These are phyloP conservation scores for Candida takata DNA, from an alignment of 805 yeast genomes.

Conservation along the genomic window DNA sequence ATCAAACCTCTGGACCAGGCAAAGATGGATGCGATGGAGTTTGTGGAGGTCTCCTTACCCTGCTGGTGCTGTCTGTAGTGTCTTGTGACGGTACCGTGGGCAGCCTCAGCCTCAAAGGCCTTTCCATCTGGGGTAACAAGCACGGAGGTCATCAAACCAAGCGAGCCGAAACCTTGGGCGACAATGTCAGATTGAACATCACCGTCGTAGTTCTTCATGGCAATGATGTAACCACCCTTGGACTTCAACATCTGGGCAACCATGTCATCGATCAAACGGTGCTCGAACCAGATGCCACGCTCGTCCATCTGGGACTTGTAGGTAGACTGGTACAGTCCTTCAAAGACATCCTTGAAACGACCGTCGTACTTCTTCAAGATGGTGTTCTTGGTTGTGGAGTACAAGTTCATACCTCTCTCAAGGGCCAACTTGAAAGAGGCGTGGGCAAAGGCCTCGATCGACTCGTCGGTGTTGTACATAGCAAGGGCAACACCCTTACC, in stretches of 20 bases:
- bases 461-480: slow-evolving; percentile 94
- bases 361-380: slow-evolving; percentile 93
- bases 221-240: slow-evolving; percentile 89
- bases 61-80: slow-evolving; percentile 94
- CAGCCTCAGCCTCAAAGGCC: slow-evolving; percentile 94
- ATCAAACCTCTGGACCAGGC: slow-evolving; percentile 95
- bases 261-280: slow-evolving; percentile 95
- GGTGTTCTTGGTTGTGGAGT: slow-evolving; percentile 89
- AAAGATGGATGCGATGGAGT: slow-evolving; percentile 93
- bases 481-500: slow-evolving; percentile 74
- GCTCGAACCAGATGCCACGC: slow-evolving; percentile 91
- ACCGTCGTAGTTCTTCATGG: slow-evolving; percentile 97
- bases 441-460: slow-evolving; percentile 87
- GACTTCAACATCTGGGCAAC: slow-evolving; percentile 98
- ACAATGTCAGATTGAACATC: slow-evolving; percentile 96
- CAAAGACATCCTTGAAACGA: slow-evolving; percentile 89
- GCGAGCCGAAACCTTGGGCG: slow-evolving; percentile 96
- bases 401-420: slow-evolving; percentile 69
- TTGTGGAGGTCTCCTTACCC: slow-evolving; percentile 95
- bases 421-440: slow-evolving; percentile 87
- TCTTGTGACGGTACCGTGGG: slow-evolving; percentile 98
- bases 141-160: slow-evolving; percentile 97
- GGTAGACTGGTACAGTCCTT: slow-evolving; percentile 61
- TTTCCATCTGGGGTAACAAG: slow-evolving; percentile 94
- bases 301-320: slow-evolving; percentile 69